A percentile compares a stretch with the other conserved stretches of the same genome.
Conservation (phyloP, 78 protist species). For the Dictyostelium discoideum region DNA sequence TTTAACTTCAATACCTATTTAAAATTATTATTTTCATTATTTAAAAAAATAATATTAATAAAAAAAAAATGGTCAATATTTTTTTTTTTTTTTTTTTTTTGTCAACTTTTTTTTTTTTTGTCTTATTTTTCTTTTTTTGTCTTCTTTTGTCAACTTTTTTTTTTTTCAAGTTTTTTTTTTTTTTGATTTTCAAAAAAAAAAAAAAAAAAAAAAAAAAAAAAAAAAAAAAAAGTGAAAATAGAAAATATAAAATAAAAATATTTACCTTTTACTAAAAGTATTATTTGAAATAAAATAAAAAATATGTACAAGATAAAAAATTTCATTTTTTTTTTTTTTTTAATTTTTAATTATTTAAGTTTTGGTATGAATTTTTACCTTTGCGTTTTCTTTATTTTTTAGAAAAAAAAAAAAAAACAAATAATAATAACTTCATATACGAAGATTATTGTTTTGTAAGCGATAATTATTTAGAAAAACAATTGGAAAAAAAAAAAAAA, state of each 20-base stretch:
- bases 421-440: background rate
- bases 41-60: too few relatives aligned
- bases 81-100: too few relatives aligned
- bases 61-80: too few relatives aligned
- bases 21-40: background rate
- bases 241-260: too few relatives aligned
- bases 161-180: too few relatives aligned
- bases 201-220: background rate
- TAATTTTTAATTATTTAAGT: too few relatives aligned
- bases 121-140: too few relatives aligned
- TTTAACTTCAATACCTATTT: background rate
- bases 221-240: background rate
- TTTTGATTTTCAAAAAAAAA: too few relatives aligned
- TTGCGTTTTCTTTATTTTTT: background rate
- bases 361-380: background rate
- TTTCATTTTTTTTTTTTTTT: background rate
- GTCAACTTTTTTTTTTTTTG: too few relatives aligned
- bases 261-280: background rate
- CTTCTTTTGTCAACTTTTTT: too few relatives aligned
- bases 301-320: background rate
- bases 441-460: background rate
- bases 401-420: too few relatives aligned
- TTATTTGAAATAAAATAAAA: background rate
- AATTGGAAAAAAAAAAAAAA: too few relatives aligned
- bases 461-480: background rate